Evolutionary conservation across 2,329 filamentous ascomycete genomes (phyloP), one percentile per base, ranked within the genome.

Genomic region (Cladosporium sp.): DNA sequence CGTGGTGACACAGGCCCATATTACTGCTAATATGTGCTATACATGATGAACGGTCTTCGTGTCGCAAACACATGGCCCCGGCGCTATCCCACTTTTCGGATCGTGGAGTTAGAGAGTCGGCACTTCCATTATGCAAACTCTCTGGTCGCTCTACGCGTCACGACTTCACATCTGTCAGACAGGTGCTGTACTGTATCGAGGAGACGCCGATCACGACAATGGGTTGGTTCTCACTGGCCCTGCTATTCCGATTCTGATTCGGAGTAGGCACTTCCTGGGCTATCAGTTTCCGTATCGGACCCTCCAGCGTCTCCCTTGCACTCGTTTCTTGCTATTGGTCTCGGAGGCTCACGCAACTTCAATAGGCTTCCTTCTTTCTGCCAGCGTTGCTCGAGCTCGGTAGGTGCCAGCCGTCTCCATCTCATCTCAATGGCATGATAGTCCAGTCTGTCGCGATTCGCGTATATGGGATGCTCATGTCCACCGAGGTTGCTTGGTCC

Each of bases 401-500:
- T 41, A 24, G 34, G 30, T 6, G 11, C 7, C 55, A 58, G 34
- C 24, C 55, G 55, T 18, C n/a, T 47, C 34, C 59, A 34, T 7
- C 34, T 52, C 28, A 67, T 41, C 15, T 28, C 44, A 4, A 51
- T 41, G 14, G 32, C 28, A 36, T 34, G 49, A 12, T 62, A 59
- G 11, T 65, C 49, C 41, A 62, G 30, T 14, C 28, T 49, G 12
- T 54, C 38, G 12, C 41, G 51, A n/a, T 62, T 11, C 26, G 28
- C 34, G 26, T 57, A 51, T 8, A 32, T 24, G 3, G 4, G 3
- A 32, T 49, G 64, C 21, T 60, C 58, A 3, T 8, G 3, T n/a
- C 28, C 58, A 0, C 41, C 41, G 1, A 60, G 28, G n/a, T 60
- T 49, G 14, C 14, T 32, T 68, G 58, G 58, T n/a, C 58, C 58